A percentile compares a stretch with the other conserved stretches of the same genome.
phyloP scores from a whole-genome alignment of 495 filamentous ascomycete species.

The Aspergillus bridgeri region DNA sequence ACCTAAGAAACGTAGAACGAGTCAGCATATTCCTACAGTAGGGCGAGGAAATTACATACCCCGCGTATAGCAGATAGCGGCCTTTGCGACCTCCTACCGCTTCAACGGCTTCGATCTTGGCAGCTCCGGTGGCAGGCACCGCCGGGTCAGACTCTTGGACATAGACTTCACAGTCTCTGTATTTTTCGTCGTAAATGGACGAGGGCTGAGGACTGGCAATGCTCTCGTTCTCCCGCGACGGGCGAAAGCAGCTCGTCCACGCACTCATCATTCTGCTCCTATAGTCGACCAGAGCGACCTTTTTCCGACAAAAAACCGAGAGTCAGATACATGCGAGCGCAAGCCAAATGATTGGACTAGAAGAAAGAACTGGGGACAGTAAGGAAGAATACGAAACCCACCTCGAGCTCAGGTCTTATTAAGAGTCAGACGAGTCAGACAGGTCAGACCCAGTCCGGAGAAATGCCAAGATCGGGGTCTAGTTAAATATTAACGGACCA shows the following conservation, averaged over 20 bases:
- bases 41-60: conserved; percentile 22
- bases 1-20: conserved; percentile 10
- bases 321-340: background rate
- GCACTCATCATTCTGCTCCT: conserved; percentile 8
- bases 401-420: background rate
- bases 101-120: conserved; percentile 39
- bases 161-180: conserved; percentile 8
- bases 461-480: background rate
- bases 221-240: conserved; percentile 1
- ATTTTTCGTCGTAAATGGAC: conserved; percentile 11
- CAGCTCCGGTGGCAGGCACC: conserved; percentile 18
- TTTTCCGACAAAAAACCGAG: background rate
- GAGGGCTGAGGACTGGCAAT: background rate
- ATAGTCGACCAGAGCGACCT: background rate
- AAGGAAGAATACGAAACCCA: background rate
- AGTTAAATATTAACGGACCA: background rate
- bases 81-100: conserved; percentile 42
- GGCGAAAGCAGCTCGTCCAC: conserved; percentile 2
- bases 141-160: background rate
- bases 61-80: conserved; percentile 39
- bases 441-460: background rate
- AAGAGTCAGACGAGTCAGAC: background rate
- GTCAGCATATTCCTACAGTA: conserved; percentile 6
- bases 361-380: background rate
- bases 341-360: background rate